Evolutionary conservation across 805 yeast species (phyloP), one percentile per base, ranked within the genome.

Genomic region (Grigorovia jiainica): DNA sequence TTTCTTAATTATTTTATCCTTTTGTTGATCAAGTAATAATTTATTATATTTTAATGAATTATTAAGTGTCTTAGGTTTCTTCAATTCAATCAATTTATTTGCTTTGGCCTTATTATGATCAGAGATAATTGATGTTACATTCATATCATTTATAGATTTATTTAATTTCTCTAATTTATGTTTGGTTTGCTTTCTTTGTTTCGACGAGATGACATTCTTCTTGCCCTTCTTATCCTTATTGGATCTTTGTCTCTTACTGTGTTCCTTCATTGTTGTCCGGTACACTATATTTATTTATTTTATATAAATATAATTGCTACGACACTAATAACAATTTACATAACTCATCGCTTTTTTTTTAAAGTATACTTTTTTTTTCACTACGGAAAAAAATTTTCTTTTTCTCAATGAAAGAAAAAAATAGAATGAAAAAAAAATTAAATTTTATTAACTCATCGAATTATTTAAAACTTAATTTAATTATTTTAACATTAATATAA

Each of bases 131-230:
- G 29, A 20, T 8, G 29, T 23, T 32, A 45, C 31, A 17, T 44
- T 44, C 41, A 48, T 16, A 18, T 46, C 35, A 7, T 45, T 46
- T 29, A 39, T 42, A 36, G 49, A 29, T 40, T 50, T 50, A 38
- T 58, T 55, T 19, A 55, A 27, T 29, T 53, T 50, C 33, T 55
- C 55, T 0, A 57, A 44, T 35, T 48, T 47, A 5, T 49, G 24
- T 38, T 52, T 58, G 3, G 52, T 53, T 42, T 49, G 59, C 40
- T 58, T 60, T 42, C 52, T 49, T 27, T 53, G 54, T 7, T 51
- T 41, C 13, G 46, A 50, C 13, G 55, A 50, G 35, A 54, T 45
- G 11, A 18, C 33, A 18, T 17, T 27, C 15, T 27, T 36, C 17
- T 34, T 34, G 18, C 34, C 44, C 36, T 42, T 43, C n/a, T 20